Base-by-base conservation (phyloP, 352 stramenopile species). In the Aphanomyces stellatus region DNA sequence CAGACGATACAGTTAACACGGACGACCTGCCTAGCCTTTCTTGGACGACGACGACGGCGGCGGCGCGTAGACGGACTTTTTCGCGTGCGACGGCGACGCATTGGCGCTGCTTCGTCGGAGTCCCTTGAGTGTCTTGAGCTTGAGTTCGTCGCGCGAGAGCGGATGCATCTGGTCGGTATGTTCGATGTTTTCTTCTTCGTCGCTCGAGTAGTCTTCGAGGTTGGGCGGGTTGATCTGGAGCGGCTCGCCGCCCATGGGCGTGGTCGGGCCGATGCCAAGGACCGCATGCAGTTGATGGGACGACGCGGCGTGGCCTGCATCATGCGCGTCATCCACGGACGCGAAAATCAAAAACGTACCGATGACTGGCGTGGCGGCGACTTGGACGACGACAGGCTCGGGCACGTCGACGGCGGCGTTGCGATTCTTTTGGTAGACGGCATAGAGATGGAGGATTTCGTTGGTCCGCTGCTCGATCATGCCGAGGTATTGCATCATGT, bases 391-490 rank as follows among this genome's bases (percentile, higher is more conserved):
- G 13, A n/a, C n/a, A 37, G 13, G 13, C n/a, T 11, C 13, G 2
- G 55, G 55, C 1, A 68, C 34, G 27, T 61, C 46, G 41, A 68
- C 30, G 24, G 15, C n/a, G 11, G 51, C 48, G 19, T 49, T 28
- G n/a, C 46, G 60, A 6, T 19, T 17, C 46, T 61, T 46, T 51
- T 57, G 51, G 13, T 81, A 71, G 11, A 73, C 75, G 19, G 81
- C 77, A 72, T 95, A 97, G 49, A 93, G 80, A 35, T 95, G 87
- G 53, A 98, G 70, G 34, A 98, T 88, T 53, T 95, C 87, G 71
- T 97, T 97, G 4, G 91, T 94, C 66, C 89, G 90, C 65, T 98
- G 86, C 74, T 98, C 95, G 41, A 98, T 95, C 55, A 97, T 88
- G 13, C 91, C 94, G 5, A 98, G 77, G 69, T 97, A 98, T 48